These are phyloP conservation scores for Coelastrella sp. DNA, from an alignment of 139 green algal genomes.

Conservation along the genomic window DNA sequence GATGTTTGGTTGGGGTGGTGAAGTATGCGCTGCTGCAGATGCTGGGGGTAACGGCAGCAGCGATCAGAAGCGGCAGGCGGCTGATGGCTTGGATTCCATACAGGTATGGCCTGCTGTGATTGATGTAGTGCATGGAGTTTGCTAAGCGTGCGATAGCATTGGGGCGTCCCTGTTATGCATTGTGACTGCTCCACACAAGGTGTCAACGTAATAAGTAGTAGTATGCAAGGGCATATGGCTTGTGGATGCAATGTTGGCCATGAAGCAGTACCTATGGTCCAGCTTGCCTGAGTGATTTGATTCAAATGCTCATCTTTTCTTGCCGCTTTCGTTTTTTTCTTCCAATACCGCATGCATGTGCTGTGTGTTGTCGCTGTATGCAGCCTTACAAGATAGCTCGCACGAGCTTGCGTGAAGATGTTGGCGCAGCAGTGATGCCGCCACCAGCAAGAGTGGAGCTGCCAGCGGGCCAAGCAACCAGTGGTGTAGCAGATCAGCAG, in stretches of 20 bases:
- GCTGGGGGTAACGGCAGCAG: not conserved
- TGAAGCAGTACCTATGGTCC: too few species aligned
- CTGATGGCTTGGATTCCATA: constrained; percentile 11
- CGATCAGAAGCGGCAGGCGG: not conserved
- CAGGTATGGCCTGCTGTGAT: constrained; percentile 12
- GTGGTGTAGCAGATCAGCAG: too few species aligned
- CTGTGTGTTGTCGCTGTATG: not conserved
- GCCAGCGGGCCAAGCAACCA: not conserved
- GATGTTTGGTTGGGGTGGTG: not conserved
- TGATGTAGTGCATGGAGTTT: not conserved
- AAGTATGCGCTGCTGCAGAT: not conserved
- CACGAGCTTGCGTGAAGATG: not conserved
- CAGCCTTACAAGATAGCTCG: constrained; percentile 21
- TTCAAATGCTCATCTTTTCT: too few species aligned
- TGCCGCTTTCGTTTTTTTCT: too few species aligned
- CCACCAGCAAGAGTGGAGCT: not conserved
- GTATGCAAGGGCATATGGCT: too few species aligned
- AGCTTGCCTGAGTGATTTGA: too few species aligned
- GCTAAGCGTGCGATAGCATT: not conserved
- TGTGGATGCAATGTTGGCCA: too few species aligned
- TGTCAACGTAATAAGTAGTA: too few species aligned
- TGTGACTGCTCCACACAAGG: too few species aligned
- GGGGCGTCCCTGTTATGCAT: not conserved
- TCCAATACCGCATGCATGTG: not conserved
- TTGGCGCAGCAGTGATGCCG: constrained; percentile 3